Base-by-base conservation (phyloP, 345 rosid genomes). In the Ailanthus altissimus region DNA sequence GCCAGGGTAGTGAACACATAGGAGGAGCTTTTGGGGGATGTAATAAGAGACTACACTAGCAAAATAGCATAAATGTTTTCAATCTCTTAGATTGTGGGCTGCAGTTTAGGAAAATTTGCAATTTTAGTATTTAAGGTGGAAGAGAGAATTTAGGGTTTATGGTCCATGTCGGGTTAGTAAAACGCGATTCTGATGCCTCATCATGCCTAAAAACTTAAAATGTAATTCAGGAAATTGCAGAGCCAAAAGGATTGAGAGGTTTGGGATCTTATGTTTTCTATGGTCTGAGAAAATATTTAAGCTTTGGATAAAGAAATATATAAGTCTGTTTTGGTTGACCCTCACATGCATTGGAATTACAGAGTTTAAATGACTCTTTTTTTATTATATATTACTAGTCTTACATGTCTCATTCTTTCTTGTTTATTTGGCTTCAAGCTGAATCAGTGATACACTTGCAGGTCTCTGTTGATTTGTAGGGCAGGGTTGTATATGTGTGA, bases 211-310 rank as follows among this genome's bases (percentile, higher is more conserved):
- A 58, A 5, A 23, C 62, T 58, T 58, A 0, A 23, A 58, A 8
- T 47, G 26, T 21, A 58, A 59, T 5, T 11, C 38, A 59, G 11
- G 63, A 59, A 26, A 26, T 59, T 26, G 26, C 11, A 26, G 5
- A 59, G 63, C 5, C 36, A 26, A 59, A 59, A 25, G 38, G 63
- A 13, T 59, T 59, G 26, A 11, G 13, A 56, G 59, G 59, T n/a
- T 56, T n/a, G 38, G 63, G 18, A 59, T 59, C 63, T 59, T 59
- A 59, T 59, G 63, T 28, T 59, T 59, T 59, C 8, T 59, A 26
- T 25, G 26, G 11, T 59, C 14, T 26, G 1, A 13, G 63, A 59
- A 25, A 5, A 26, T 18, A 5, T 25, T 32, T 59, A 59, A 59
- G 7, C 25, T 59, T 26, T 26, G 8, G 15, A 13, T 47, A 10